Evolutionary conservation across 768 basidiomycete genomes (phyloP), one percentile per base, ranked within the genome.

Genomic region (Leccinum broughii): DNA sequence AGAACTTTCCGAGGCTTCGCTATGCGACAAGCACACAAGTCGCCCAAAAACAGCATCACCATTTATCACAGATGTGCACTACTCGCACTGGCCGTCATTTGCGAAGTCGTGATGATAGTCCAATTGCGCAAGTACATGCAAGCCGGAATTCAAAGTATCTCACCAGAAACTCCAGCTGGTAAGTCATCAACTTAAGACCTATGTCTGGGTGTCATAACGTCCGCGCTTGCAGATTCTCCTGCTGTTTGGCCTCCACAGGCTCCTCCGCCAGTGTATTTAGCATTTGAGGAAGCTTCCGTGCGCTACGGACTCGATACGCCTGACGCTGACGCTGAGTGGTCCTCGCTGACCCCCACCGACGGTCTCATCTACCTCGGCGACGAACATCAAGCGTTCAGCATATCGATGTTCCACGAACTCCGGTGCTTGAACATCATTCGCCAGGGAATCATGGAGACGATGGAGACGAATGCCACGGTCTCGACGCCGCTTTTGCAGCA

Each of bases 391-490:
- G 24, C 15, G 2, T 48, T 39, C 32, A 54, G 58, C 7, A 58
- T 58, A 54, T 58, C 51, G 44, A 58, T 54, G 58, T 58, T 20
- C 22, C 58, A 54, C 52, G 58, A 54, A 26, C 58, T 54, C 11
- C 52, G 58, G 3, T 58, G 58, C 44, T 35, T 54, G 41, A 48
- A 54, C 17, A 15, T 58, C 22, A 35, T 58, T 54, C 57, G 57
- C 41, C 30, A 54, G 15, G 57, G 51, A 9, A 17, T 58, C 51
- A 22, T 35, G 41, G 51, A 58, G 32, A 20, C 41, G 9, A 46
- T 58, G 26, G 24, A 48, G 39, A 28, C 50, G 44, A 46, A 58
- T 8, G 13, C 15, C 17, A 54, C 57, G 4, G 11, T 26, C 51
- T 48, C 57, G 3, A 20, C 30, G 7, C 41, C 46, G 30, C 57